phyloP scores from a whole-genome alignment of 2,329 filamentous ascomycete genomes.

The Beauveria sp. region DNA sequence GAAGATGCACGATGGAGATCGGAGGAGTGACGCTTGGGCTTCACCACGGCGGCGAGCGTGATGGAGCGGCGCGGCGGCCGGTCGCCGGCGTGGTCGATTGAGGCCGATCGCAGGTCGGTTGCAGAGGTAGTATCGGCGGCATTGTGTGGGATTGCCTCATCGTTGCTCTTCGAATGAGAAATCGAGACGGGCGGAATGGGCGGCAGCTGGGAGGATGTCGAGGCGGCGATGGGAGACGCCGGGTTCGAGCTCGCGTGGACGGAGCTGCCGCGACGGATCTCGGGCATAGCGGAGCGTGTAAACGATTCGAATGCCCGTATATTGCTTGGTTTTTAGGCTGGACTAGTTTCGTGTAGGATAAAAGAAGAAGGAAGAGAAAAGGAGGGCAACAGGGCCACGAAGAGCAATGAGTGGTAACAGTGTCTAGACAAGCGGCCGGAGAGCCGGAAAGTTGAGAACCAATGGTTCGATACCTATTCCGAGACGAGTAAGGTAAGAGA shows the following conservation, averaged over 20 bases:
- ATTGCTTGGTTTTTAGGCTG: neutral
- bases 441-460: too few relatives aligned
- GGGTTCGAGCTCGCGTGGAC: conserved; percentile 8
- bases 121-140: too few relatives aligned
- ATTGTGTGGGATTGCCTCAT: neutral
- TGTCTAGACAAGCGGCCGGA: too few relatives aligned
- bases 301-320: neutral
- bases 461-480: too few relatives aligned
- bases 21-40: conserved; percentile 2
- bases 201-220: conserved; percentile 1
- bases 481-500: too few relatives aligned
- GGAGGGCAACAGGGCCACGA: neutral
- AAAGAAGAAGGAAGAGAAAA: neutral
- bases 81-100: neutral
- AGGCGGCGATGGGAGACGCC: neutral
- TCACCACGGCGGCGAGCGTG: neutral
- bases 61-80: conserved; percentile 7
- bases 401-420: too few relatives aligned
- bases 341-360: neutral
- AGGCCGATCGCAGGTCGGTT: neutral
- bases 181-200: neutral
- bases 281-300: neutral
- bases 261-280: conserved; percentile 11
- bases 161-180: neutral
- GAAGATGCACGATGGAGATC: neutral